Evolutionary conservation across 2,329 filamentous ascomycete species (phyloP).

Genomic region (Byssoonygena ceratinophila): DNA sequence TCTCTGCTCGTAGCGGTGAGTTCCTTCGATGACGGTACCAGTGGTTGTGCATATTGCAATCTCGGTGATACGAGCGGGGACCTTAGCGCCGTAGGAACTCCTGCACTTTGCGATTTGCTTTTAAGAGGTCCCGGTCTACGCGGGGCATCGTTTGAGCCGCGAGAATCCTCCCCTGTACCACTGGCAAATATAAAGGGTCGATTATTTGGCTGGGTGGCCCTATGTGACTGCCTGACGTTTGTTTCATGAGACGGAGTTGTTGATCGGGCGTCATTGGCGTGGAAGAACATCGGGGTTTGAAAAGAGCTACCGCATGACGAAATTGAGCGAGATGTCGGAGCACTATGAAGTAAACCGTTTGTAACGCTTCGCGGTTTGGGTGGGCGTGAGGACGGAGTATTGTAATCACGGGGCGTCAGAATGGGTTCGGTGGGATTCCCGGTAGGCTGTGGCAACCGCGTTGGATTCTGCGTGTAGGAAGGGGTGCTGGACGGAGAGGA

Average conservation of each 20-base stretch:
- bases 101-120: neutral
- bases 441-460: constrained; percentile 16
- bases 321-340: constrained; percentile 23
- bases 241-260: constrained; percentile 31
- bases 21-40: constrained; percentile 26
- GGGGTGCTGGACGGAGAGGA: constrained; percentile 50
- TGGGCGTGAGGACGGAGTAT: constrained; percentile 24
- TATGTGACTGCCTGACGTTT: constrained; percentile 20
- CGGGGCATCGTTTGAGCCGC: neutral
- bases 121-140: neutral
- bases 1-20: constrained; percentile 20
- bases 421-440: neutral
- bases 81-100: neutral
- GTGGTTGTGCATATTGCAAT: constrained; percentile 15
- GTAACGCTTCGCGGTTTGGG: constrained; percentile 31
- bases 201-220: constrained; percentile 20
- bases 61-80: constrained; percentile 9
- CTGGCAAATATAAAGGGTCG: constrained; percentile 32
- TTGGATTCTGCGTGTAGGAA: constrained; percentile 23
- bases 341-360: constrained; percentile 25
- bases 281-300: constrained; percentile 66
- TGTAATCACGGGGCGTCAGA: constrained; percentile 18
- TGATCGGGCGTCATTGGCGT: constrained; percentile 65
- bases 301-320: constrained; percentile 29
- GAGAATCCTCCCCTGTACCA: constrained; percentile 22